Conservation (phyloP, 805 yeast genomes). For the Myxozyma geophila region DNA sequence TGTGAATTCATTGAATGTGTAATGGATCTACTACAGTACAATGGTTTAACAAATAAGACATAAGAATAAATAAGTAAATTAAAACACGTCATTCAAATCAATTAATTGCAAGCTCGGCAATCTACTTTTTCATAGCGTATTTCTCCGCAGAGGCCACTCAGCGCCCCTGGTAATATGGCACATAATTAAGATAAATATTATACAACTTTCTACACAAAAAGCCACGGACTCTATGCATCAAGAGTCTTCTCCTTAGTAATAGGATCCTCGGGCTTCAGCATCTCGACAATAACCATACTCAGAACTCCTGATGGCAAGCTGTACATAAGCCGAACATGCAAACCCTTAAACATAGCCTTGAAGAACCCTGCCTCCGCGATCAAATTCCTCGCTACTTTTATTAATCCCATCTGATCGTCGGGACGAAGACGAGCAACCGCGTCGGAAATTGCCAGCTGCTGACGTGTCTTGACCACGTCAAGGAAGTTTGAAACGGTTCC, state of each 20-base stretch:
- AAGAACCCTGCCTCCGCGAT: conserved; percentile 46
- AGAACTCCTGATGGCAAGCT: conserved; percentile 49
- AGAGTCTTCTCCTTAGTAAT: not conserved
- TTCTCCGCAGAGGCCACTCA: too few relatives aligned
- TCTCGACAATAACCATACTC: conserved; percentile 50
- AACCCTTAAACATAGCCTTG: conserved; percentile 47
- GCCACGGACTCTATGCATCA: not conserved
- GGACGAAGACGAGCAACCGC: conserved; percentile 49
- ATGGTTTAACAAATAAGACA: too few relatives aligned
- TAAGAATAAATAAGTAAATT: too few relatives aligned
- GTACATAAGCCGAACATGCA: conserved; percentile 47
- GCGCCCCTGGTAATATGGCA: too few relatives aligned
- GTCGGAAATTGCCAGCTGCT: conserved; percentile 50
- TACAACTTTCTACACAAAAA: not conserved
- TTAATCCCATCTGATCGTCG: conserved; percentile 46
- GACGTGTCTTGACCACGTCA: conserved; percentile 52
- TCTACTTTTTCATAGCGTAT: too few relatives aligned
- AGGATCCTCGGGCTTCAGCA: conserved; percentile 46
- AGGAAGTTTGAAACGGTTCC: conserved; percentile 48
- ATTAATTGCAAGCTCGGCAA: too few relatives aligned
- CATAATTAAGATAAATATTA: too few relatives aligned
- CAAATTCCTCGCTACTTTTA: conserved; percentile 46
- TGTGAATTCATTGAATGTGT: too few relatives aligned
- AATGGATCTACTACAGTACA: too few relatives aligned
- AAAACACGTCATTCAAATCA: too few relatives aligned